phyloP scores from a whole-genome alignment of 148 eudicot species.

The Rhododendron molle region DNA sequence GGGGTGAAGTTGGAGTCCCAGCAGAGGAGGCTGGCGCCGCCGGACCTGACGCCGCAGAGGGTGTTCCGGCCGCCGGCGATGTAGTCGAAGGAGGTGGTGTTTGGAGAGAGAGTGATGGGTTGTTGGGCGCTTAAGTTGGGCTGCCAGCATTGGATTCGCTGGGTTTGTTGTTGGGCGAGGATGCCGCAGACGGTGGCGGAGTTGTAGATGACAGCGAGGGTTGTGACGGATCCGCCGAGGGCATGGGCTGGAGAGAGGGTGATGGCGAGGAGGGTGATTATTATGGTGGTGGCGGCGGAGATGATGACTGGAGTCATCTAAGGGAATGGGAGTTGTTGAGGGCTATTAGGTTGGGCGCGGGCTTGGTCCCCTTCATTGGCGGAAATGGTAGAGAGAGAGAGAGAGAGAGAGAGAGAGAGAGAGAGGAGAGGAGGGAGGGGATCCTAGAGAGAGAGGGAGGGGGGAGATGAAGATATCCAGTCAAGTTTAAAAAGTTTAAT shows the following conservation, averaged over 20 bases:
- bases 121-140: neutral
- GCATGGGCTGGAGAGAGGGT: constrained; percentile 16
- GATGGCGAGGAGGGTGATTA: constrained; percentile 13
- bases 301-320: constrained; percentile 34
- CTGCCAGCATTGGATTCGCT: constrained; percentile 50
- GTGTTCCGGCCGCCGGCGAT: constrained; percentile 58
- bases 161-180: constrained; percentile 38
- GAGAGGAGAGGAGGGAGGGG: neutral
- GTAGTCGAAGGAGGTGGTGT: constrained; percentile 48
- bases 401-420: neutral
- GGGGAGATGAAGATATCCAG: neutral
- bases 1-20: constrained; percentile 51
- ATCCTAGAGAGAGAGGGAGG: neutral
- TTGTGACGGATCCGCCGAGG: constrained; percentile 48
- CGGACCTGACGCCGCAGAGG: constrained; percentile 64
- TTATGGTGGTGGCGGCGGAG: constrained; percentile 4
- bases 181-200: constrained; percentile 64
- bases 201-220: constrained; percentile 41
- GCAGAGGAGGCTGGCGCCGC: constrained; percentile 55
- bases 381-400: constrained; percentile 11
- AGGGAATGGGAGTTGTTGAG: neutral
- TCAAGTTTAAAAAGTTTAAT: neutral
- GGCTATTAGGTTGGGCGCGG: neutral
- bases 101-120: constrained; percentile 23
- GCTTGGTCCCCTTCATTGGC: constrained; percentile 14